Evolutionary conservation across 768 basidiomycete genomes (phyloP), one percentile per base, ranked within the genome.

Genomic region (Gloeopeniophorella convolvens): DNA sequence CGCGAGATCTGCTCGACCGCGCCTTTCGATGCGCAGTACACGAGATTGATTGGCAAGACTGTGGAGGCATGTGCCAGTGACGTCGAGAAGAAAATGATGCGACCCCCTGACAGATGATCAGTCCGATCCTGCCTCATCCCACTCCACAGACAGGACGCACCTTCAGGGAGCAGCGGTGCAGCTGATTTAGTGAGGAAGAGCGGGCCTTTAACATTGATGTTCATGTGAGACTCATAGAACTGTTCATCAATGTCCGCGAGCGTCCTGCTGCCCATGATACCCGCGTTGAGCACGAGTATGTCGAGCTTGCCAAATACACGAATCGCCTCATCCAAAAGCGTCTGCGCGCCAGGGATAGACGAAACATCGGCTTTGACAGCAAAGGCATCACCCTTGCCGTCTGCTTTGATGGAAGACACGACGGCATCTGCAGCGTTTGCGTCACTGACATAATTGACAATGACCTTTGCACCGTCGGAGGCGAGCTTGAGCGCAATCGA

Each of bases 221-320:
- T 65, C 54, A 79, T 71, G 55, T 78, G 74, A 16, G 60, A 59
- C 45, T 81, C 76, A 57, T 70, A 81, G 53, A 70, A 71, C n/a
- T 63, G 65, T 59, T 81, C 78, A 42, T 77, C 76, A 16, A 77
- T 61, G 20, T 78, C 74, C 12, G 65, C 67, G n/a, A 82, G 62
- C 18, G 66, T 63, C 54, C 68, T 75, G 57, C 66, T 70, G 9
- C 73, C 73, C 79, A 80, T 79, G 44, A 79, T 65, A 3, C 75
- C 78, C 4, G 80, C 77, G 60, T 80, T 81, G 41, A 79, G 67
- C 10, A 82, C 74, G 27, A 83, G 63, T 52, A 83, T 78, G 57
- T 83, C 79, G 48, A 82, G 62, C 48, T 65, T 68, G 5, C 79
- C 77, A 50, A 78, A 76, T 4, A 66, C 67, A 51, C 69, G 70